Percentiles rank a stretch among this genome's conserved stretches.
Evolutionary conservation across 1,284 basidiomycete genomes (phyloP).

Genomic region (Ceratobasidium sp.): DNA sequence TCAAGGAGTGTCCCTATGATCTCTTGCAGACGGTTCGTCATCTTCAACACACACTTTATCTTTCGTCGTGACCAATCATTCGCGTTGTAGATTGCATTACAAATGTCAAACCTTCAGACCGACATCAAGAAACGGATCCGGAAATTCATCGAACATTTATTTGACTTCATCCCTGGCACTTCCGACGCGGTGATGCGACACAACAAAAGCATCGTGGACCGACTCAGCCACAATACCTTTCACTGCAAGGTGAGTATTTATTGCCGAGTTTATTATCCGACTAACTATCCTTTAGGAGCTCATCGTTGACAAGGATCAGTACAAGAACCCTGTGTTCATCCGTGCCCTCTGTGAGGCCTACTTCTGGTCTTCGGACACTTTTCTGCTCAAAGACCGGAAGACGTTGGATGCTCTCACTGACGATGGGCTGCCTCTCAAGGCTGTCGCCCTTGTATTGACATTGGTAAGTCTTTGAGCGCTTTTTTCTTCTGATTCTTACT

Average conservation of each 20-base stretch:
- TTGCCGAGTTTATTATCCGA: background rate
- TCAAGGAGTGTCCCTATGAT: background rate
- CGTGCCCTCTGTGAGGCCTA: background rate
- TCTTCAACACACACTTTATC: too few species aligned
- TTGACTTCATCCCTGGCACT: background rate
- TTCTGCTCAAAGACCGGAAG: background rate
- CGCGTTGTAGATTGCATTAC: background rate
- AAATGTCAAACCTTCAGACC: background rate
- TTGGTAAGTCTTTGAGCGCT: too few species aligned
- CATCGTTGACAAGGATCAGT: background rate
- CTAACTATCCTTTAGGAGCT: background rate
- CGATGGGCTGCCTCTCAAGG: background rate
- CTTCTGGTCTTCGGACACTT: background rate
- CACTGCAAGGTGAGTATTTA: background rate
- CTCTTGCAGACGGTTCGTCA: conserved; percentile 4
- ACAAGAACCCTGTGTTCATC: background rate
- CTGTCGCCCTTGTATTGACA: background rate
- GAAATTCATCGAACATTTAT: background rate
- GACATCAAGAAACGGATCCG: background rate
- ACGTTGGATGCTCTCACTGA: background rate
- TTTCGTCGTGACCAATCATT: too few species aligned
- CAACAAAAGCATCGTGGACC: background rate
- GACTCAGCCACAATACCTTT: background rate
- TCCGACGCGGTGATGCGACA: background rate
- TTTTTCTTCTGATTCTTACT: too few species aligned